A percentile compares a stretch with the other conserved stretches of the same genome.
These are phyloP conservation scores for Flaveria sonorensis DNA, from an alignment of 129 eudicot species.

Conservation along the genomic window DNA sequence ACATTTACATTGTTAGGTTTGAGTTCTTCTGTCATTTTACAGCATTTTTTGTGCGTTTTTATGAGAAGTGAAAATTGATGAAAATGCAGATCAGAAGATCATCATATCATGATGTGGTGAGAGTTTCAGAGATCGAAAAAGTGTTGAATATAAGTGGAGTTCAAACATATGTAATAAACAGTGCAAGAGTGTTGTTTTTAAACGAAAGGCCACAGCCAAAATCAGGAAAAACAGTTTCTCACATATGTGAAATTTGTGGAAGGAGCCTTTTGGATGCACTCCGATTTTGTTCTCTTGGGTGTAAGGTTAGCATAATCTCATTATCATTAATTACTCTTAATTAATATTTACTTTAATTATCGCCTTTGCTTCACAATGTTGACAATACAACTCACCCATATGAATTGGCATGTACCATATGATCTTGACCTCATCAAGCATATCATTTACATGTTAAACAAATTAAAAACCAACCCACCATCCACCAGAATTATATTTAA, in stretches of 20 bases:
- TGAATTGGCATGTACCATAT: slow-evolving; percentile 46
- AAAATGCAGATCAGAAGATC: slow-evolving; percentile 79
- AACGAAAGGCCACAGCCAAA: slow-evolving; percentile 97
- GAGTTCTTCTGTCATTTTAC: too few species aligned
- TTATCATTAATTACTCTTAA: neutral
- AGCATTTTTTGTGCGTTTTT: too few species aligned
- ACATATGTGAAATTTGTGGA: slow-evolving; percentile 82
- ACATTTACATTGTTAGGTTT: too few species aligned
- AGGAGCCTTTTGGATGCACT: slow-evolving; percentile 91
- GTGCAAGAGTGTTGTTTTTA: slow-evolving; percentile 90
- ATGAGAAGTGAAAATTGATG: too few species aligned
- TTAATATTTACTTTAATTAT: slow-evolving; percentile 28
- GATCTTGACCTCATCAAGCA: slow-evolving; percentile 39
- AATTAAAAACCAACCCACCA: slow-evolving; percentile 35
- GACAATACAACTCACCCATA: slow-evolving; percentile 45
- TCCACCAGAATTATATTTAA: slow-evolving; percentile 22
- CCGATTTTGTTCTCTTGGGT: slow-evolving; percentile 93
- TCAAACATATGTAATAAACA: slow-evolving; percentile 90
- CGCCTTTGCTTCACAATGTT: slow-evolving; percentile 35
- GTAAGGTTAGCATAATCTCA: slow-evolving; percentile 67
- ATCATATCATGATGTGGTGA: slow-evolving; percentile 91
- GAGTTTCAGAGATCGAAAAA: slow-evolving; percentile 85
- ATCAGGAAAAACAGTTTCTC: slow-evolving; percentile 83
- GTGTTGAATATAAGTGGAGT: slow-evolving; percentile 80
- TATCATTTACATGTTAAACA: slow-evolving; percentile 31